Conservation (phyloP, 371 early-diverging fungal species). For the Dentiscutata heterogama region DNA sequence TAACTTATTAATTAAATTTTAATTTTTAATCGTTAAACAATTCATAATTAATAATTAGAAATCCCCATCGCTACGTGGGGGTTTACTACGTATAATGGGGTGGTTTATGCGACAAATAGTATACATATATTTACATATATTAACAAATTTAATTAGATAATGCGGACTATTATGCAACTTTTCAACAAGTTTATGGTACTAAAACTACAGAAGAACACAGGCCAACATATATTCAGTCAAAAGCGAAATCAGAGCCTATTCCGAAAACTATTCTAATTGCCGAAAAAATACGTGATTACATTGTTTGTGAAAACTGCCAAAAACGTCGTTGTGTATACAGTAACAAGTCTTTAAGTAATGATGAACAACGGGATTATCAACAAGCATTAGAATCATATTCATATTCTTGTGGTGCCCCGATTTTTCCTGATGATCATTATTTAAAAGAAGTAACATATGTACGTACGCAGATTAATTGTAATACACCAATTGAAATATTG, state of each 20-base stretch:
- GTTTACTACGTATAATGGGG: too few species aligned
- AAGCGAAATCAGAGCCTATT: not conserved
- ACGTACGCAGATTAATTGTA: not conserved
- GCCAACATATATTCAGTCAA: not conserved
- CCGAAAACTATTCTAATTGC: not conserved
- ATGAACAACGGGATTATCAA: not conserved
- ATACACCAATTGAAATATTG: not conserved
- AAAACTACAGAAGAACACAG: not conserved
- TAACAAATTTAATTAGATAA: not conserved
- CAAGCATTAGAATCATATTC: not conserved
- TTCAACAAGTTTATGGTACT: not conserved
- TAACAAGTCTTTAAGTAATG: not conserved
- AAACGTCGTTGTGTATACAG: not conserved
- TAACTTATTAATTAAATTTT: too few species aligned
- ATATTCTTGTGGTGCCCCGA: not conserved
- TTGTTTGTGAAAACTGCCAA: not conserved
- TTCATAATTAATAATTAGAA: too few species aligned
- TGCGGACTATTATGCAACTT: not conserved
- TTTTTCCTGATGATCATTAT: not conserved
- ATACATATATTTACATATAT: too few species aligned
- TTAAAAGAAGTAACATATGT: not conserved
- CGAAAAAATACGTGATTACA: not conserved
- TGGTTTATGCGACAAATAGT: too few species aligned
- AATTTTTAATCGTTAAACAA: too few species aligned
- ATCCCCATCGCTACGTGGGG: too few species aligned